Evolutionary conservation across 176 grass and related monocot genomes (phyloP), one percentile per base, ranked within the genome.

Genomic region (Olyra latifolia): DNA sequence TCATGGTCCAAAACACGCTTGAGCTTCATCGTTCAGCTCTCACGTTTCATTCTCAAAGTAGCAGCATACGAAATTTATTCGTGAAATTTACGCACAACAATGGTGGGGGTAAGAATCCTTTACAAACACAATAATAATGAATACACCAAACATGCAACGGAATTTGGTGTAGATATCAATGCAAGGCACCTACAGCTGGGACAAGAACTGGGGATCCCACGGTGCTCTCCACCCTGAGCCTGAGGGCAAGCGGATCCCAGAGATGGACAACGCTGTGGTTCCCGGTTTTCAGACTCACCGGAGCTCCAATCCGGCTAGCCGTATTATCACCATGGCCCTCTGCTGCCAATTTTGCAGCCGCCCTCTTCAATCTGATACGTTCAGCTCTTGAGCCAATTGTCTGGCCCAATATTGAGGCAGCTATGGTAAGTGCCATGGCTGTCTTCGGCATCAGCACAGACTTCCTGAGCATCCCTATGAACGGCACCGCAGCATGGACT

Each of bases 351-450:
- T 61, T 76, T n/a, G 72, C 75, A 4, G 78, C 84, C 4, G 20
- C 71, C 62, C 71, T 82, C 83, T 97, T 93, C 76, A 97, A 38
- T 30, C 93, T 80, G 74, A 97, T 83, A 12, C 90, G 85, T 62
- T 97, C 93, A 80, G 93, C 93, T 87, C 93, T 89, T n/a, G 93
- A 93, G 12, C 93, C 93, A 39, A 97, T 87, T 43, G 85, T 93
- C 67, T 97, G 91, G 39, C 94, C 94, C 72, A 97, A 57, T 75
- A 93, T 85, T 2, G 90, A 93, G 47, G 93, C 90, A 16, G 86
- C 93, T 79, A 93, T 87, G 10, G 91, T 97, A 76, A 93, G 89
- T 62, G 81, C 86, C 94, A 97, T 93, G 42, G 91, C 91, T 32
- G 80, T 24, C 88, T 93, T 97, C 0, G 94, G 91, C 91, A 97